Base-by-base conservation (phyloP, 2,329 filamentous ascomycete genomes). In the Cercospora brassicicola region DNA sequence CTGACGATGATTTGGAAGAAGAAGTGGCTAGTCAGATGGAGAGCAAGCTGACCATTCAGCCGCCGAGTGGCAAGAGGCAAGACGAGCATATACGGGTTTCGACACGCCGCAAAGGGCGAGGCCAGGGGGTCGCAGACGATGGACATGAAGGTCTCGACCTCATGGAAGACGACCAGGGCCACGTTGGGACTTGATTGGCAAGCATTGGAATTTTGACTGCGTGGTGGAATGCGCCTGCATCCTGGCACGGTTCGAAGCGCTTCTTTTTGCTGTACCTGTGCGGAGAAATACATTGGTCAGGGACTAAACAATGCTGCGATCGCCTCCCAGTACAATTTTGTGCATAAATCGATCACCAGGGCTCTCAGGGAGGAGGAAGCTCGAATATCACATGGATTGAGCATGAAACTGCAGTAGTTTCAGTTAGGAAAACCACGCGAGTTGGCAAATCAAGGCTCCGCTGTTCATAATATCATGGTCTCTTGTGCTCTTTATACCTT, bases 1-100 rank as follows among this genome's bases (percentile, higher is more conserved):
- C 31, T 23, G 53, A 63, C 18, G 68, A 67, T 30, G 69, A 69
- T n/a, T 62, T 64, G 26, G 68, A 73, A 20, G 69, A 69, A 23
- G 71, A 73, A 15, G 56, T 76, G 8, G 70, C 71, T 6, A 67
- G 65, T 30, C 71, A 73, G 64, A 72, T 76, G 59, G 72, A 74
- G 51, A 75, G 73, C 55, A 70, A 68, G 33, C 56, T 75, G 31
- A 73, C 70, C 13, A 72, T 73, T 20, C 68, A 73, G 28, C 64
- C 71, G n/a, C 62, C 62, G 3, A 66, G 60, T 20, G 66, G 68
- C 15, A 66, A 64, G 31, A 68, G 64, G 28, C 60, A 66, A 28
- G 64, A 64, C 31, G 67, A 71, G 48, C 68, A 73, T 26, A 73
- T 73, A 18, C 64, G 68, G 10, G 70, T 73, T 63, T 69, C 69